Conservation (phyloP, 306 rosid species). For the Fagus crenata region DNA sequence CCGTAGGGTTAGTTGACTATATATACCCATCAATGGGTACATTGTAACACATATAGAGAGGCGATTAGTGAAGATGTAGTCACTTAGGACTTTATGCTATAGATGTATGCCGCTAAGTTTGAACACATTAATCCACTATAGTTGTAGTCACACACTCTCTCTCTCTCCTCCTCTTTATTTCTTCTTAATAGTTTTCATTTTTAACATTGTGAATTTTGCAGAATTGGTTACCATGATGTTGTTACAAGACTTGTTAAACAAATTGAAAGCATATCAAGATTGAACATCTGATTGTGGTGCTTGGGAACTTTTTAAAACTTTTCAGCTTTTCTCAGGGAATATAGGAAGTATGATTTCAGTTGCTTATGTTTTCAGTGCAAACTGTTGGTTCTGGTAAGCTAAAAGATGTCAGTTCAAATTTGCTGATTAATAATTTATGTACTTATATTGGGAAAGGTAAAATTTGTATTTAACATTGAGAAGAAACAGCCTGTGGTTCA, state of each 20-base stretch:
- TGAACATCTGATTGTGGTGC: slow-evolving; percentile 1
- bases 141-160: no score
- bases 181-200: neutral
- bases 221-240: neutral
- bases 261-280: neutral
- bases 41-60: no score
- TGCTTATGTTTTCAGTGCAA: neutral
- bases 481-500: neutral
- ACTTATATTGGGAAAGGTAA: neutral
- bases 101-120: no score
- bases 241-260: neutral
- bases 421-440: neutral
- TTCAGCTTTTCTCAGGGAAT: neutral
- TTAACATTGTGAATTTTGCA: neutral
- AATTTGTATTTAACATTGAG: neutral
- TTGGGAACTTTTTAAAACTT: neutral
- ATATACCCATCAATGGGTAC: no score
- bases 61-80: no score
- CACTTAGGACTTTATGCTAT: no score
- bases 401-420: neutral
- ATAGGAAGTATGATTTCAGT: neutral
- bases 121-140: no score
- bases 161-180: no score
- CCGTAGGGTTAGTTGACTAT: no score
- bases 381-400: neutral